Percentiles rank a stretch among this genome's conserved stretches.
Conservation (phyloP, 305 asterid genomes). For the Solanum hybrid region DNA sequence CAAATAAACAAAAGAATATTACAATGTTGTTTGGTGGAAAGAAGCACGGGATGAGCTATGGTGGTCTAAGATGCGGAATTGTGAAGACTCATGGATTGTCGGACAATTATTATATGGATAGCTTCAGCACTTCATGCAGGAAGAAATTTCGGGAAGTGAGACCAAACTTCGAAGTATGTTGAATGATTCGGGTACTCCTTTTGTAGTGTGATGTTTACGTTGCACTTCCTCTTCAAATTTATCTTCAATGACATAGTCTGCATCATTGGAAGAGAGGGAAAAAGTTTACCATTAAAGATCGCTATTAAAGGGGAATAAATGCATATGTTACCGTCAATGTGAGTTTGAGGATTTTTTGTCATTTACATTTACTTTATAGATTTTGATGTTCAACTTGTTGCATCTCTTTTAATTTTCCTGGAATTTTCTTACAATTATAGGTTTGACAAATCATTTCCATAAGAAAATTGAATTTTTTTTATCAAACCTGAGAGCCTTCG, state of each 20-base stretch:
- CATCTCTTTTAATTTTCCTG: background rate
- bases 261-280: background rate
- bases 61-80: background rate
- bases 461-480: background rate
- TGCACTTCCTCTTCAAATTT: background rate
- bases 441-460: background rate
- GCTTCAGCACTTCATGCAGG: background rate
- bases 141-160: background rate
- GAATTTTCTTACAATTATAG: background rate
- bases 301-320: background rate
- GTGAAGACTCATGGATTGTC: background rate
- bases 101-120: background rate
- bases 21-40: background rate
- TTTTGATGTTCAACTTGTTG: background rate
- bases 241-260: background rate
- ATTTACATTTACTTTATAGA: background rate
- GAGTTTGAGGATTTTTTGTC: background rate
- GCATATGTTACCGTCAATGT: background rate
- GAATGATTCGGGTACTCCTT: background rate
- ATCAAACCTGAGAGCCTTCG: background rate
- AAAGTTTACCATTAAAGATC: background rate
- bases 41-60: background rate
- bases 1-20: too few relatives aligned
- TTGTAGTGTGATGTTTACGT: background rate
- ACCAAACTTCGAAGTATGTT: background rate